Percentiles rank a stretch among this genome's conserved stretches.
Evolutionary conservation across 2,329 filamentous ascomycete genomes (phyloP).

Genomic region (Herpomyces periplanetae): DNA sequence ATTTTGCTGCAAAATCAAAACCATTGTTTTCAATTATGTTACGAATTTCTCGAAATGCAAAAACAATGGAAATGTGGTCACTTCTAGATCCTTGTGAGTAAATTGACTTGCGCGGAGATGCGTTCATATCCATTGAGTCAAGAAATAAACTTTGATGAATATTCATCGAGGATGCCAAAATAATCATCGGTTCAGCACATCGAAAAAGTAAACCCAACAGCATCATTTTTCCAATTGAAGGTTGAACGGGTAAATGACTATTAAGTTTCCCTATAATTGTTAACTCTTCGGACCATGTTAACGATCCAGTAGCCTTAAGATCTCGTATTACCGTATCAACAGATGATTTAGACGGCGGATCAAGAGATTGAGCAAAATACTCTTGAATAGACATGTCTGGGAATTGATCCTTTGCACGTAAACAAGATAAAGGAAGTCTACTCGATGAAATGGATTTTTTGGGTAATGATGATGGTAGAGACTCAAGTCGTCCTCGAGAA

Average conservation of each 20-base stretch:
- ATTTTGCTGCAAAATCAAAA: conserved; percentile 5
- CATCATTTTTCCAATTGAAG: conserved; percentile 12
- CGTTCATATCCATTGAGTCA: conserved; percentile 5
- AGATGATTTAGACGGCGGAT: conserved; percentile 9
- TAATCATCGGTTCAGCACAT: conserved; percentile 13
- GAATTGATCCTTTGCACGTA: conserved; percentile 9
- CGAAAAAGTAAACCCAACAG: conserved; percentile 13
- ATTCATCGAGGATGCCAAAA: conserved; percentile 8
- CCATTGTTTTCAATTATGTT: conserved; percentile 6
- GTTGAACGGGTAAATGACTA: conserved; percentile 9
- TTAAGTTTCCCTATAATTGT: conserved; percentile 12
- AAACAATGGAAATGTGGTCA: conserved; percentile 11
- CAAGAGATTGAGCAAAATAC: conserved; percentile 10
- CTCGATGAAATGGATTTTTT: no score
- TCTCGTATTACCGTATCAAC: conserved; percentile 8
- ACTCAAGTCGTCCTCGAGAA: conserved; percentile 7
- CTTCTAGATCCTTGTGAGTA: conserved; percentile 8
- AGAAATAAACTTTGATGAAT: conserved; percentile 8
- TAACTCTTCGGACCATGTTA: conserved; percentile 9
- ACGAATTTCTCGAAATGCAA: conserved; percentile 10
- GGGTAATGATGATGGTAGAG: conserved; percentile 9
- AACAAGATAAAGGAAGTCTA: conserved; percentile 10
- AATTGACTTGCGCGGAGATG: conserved; percentile 4
- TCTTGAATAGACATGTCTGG: conserved; percentile 8
- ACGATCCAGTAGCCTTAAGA: conserved; percentile 9